A percentile compares a stretch with the other conserved stretches of the same genome.
These are phyloP conservation scores for Cucurbita ficifolia DNA, from an alignment of 306 rosid genomes.

Conservation along the genomic window DNA sequence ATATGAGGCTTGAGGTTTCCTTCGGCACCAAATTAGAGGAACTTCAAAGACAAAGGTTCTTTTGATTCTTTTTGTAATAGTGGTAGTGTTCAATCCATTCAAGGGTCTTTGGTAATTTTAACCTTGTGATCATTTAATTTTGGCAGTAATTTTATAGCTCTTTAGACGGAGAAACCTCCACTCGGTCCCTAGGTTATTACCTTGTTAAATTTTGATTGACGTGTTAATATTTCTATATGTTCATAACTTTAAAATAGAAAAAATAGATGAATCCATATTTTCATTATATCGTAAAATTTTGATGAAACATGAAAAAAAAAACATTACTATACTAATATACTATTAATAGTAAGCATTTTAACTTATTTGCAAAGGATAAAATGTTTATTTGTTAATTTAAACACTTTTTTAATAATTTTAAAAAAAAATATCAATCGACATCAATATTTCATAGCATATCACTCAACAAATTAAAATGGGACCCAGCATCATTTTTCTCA, in stretches of 20 bases:
- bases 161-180: not conserved
- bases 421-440: too few species aligned
- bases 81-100: not conserved
- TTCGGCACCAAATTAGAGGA: too few species aligned
- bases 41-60: not conserved
- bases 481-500: not conserved
- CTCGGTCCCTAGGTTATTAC: not conserved
- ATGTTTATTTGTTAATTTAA: too few species aligned
- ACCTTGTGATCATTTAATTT: not conserved
- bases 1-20: not conserved
- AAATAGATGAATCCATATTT: too few species aligned
- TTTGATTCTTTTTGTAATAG: too few species aligned
- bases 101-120: not conserved
- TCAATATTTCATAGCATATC: not conserved
- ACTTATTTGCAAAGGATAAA: not conserved
- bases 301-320: not conserved
- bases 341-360: too few species aligned
- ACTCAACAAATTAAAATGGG: not conserved
- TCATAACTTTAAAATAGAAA: not conserved
- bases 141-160: not conserved
- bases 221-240: not conserved
- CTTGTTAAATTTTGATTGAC: too few species aligned
- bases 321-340: too few species aligned
- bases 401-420: too few species aligned
- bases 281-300: too few species aligned